Conservation (phyloP, 1,284 basidiomycete species). For the Marasmius tenuissimus region DNA sequence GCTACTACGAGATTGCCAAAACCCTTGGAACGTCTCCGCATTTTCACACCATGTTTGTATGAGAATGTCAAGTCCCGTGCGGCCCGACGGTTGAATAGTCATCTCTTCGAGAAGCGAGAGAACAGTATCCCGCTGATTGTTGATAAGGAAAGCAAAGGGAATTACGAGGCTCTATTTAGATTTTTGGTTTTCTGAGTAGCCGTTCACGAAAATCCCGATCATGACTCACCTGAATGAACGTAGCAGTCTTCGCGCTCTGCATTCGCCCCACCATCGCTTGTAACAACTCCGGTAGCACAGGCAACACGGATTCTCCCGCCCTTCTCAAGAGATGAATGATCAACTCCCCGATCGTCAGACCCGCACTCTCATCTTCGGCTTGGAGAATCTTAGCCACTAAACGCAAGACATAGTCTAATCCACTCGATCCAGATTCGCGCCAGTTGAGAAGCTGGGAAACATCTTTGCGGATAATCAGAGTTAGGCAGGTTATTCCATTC, state of each 20-base stretch:
- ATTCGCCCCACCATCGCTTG: conserved; percentile 84
- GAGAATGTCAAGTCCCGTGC: conserved; percentile 76
- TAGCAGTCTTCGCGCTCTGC: conserved; percentile 81
- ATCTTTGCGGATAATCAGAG: conserved; percentile 86
- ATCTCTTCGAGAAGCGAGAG: conserved; percentile 74
- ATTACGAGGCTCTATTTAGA: conserved; percentile 75
- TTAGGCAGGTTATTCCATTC: conserved; percentile 84
- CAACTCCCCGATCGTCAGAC: conserved; percentile 90
- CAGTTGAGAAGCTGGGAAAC: conserved; percentile 77
- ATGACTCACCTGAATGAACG: conserved; percentile 75
- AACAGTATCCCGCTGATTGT: conserved; percentile 78
- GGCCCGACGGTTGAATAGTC: conserved; percentile 42
- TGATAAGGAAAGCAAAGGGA: conserved; percentile 91
- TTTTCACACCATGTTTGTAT: conserved; percentile 93
- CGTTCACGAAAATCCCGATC: not conserved
- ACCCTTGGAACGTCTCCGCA: conserved; percentile 91
- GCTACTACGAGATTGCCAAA: conserved; percentile 87
- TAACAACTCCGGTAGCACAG: conserved; percentile 85
- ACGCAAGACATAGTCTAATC: conserved; percentile 72
- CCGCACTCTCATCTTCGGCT: conserved; percentile 83
- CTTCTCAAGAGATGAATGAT: conserved; percentile 89
- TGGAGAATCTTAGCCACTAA: conserved; percentile 78
- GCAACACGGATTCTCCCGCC: conserved; percentile 74
- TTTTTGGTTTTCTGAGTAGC: not conserved
- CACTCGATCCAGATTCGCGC: conserved; percentile 69